Evolutionary conservation across 352 stramenopile genomes (phyloP).

Genomic region (Pythium biforme): DNA sequence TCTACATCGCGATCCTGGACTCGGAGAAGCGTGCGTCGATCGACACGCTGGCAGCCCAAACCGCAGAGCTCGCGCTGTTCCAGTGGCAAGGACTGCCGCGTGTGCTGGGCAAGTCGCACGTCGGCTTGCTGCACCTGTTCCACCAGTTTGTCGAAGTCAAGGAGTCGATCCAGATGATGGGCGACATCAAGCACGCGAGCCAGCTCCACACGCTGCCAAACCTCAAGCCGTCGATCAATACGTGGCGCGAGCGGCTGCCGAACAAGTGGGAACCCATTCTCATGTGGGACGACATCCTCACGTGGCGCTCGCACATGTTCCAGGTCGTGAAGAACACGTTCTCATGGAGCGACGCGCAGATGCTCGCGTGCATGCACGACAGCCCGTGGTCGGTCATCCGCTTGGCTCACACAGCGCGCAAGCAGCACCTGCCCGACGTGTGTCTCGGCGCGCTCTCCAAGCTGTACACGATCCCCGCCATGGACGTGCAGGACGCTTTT

Average conservation of each 20-base stretch:
- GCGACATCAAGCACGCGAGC: conserved; percentile 83
- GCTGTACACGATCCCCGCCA: conserved; percentile 85
- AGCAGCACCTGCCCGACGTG: conserved; percentile 89
- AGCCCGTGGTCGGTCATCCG: conserved; percentile 92
- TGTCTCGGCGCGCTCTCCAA: conserved; percentile 84
- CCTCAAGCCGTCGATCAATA: conserved; percentile 91
- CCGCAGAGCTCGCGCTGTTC: conserved; percentile 77
- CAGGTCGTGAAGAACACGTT: conserved; percentile 88
- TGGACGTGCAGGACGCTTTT: conserved; percentile 93
- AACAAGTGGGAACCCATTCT: conserved; percentile 94
- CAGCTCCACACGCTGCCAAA: conserved; percentile 85
- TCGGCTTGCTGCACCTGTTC: conserved; percentile 86
- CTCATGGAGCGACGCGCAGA: conserved; percentile 84
- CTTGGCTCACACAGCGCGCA: conserved; percentile 87
- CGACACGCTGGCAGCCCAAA: conserved; percentile 69
- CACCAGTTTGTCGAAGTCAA: conserved; percentile 93
- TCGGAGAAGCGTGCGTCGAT: conserved; percentile 71
- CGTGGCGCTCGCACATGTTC: conserved; percentile 93
- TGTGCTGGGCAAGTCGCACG: conserved; percentile 70
- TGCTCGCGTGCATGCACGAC: conserved; percentile 91
- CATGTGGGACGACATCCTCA: conserved; percentile 93
- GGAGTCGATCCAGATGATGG: conserved; percentile 91
- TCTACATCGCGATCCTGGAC: conserved; percentile 90
- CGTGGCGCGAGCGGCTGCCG: conserved; percentile 90
- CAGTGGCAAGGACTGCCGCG: conserved; percentile 89